Evolutionary conservation across 1,284 basidiomycete species (phyloP), one percentile per base, ranked within the genome.

Genomic region (Ustilago bromivora): DNA sequence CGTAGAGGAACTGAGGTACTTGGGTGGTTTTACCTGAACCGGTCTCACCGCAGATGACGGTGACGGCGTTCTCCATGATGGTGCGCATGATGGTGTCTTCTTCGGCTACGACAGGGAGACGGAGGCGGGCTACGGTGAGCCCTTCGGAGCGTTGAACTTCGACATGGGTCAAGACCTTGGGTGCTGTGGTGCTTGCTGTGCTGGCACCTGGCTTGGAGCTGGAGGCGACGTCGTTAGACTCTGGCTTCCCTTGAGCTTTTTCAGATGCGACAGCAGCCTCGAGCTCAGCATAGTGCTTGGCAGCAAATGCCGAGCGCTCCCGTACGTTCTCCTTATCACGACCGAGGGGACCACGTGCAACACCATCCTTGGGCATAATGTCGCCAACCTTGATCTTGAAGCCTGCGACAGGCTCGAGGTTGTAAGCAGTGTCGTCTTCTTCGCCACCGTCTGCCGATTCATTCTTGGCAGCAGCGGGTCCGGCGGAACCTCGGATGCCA

Each of bases 21-120:
- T 99, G 97, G 0, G 97, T 99, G 1, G 97, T 99, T 88, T 99
- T 99, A 58, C 97, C 97, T 83, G 94, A 96, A 68, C 97, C 97
- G 7, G 97, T 99, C 86, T 92, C 92, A 86, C 92, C 92, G 78
- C 92, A 92, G 53, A 93, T 89, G 57, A 93, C 89, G 17, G 91
- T 90, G 12, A 92, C 91, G 4, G 93, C 90, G 83, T 99, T 92
- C 61, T 98, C 88, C 66, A 95, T 87, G 58, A 99, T 91, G 2
- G 94, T 91, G 84, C 97, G 95, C 90, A 99, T 93, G 62, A 99
- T 95, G 4, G 90, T 89, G 84, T 99, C 95, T 84, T 99, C 97
- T 86, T 99, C 96, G 13, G 92, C 91, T 8, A 95, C 90, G 68
- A 99, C 94, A 3, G 97, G 97, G 1, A 99, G 88, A 66, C 92